Conservation (phyloP, 176 grass and related monocot species). For the Oryza officinalis region DNA sequence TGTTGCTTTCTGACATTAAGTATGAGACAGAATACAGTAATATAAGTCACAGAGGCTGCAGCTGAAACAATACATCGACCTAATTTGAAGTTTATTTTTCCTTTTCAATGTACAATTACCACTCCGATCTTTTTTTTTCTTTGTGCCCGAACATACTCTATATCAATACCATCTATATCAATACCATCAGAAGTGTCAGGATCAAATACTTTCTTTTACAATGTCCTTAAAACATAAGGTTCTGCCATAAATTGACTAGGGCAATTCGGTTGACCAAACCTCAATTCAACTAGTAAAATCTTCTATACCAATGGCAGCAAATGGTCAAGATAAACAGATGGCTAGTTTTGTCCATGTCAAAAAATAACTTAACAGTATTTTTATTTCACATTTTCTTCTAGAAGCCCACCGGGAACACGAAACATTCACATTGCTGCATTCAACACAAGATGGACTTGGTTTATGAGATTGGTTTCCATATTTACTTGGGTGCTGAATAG, state of each 20-base stretch:
- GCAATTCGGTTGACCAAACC: constrained; percentile 2
- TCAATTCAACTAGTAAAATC: constrained; percentile 3
- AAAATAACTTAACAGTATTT: background rate
- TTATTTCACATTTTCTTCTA: background rate
- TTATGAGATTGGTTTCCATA: background rate
- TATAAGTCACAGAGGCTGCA: too few species aligned
- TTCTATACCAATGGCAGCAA: background rate
- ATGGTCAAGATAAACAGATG: background rate
- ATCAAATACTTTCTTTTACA: constrained; percentile 8
- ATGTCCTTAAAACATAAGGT: background rate
- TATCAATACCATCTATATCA: background rate
- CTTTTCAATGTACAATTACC: background rate
- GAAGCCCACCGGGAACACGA: background rate
- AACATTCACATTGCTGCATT: constrained; percentile 7
- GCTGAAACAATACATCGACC: background rate
- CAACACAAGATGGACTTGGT: background rate
- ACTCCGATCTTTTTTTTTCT: background rate
- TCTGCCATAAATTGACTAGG: background rate
- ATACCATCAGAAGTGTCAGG: background rate
- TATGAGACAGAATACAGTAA: too few species aligned
- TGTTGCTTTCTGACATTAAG: too few species aligned
- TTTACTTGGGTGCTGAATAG: background rate
- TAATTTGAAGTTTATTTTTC: background rate
- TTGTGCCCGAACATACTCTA: background rate
- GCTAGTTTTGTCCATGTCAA: background rate